A percentile compares a stretch with the other conserved stretches of the same genome.
Evolutionary conservation across 83 land plant genomes (phyloP).

Genomic region (Picea engelmannii): DNA sequence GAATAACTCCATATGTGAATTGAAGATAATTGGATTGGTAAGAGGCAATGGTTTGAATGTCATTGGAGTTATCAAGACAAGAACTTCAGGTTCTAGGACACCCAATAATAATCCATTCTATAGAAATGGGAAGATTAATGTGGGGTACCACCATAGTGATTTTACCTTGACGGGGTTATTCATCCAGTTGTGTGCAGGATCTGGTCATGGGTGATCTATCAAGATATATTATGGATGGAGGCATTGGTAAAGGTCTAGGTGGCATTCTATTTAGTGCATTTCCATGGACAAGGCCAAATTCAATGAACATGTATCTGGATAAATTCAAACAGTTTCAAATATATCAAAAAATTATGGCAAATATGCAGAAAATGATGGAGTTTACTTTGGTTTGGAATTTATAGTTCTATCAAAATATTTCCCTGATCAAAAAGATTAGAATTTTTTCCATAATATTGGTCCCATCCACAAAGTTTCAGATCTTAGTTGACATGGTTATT

Average conservation of each 20-base stretch:
- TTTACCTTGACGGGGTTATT: constrained; percentile 5
- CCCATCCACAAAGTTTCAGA: no score
- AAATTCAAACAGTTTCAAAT: constrained; percentile 15
- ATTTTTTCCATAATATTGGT: no score
- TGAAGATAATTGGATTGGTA: constrained; percentile 56
- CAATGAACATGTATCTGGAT: constrained; percentile 69
- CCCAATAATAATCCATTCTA: constrained; percentile 17
- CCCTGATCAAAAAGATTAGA: no score
- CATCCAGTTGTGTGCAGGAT: no score
- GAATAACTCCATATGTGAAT: constrained; percentile 74
- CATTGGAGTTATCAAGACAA: constrained; percentile 55
- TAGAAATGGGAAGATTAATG: constrained; percentile 16
- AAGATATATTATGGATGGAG: background rate
- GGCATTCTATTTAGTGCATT: constrained; percentile 1
- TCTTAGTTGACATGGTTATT: no score
- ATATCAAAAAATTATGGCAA: no score
- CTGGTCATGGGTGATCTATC: no score
- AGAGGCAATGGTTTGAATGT: constrained; percentile 33
- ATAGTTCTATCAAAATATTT: no score
- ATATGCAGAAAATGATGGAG: no score
- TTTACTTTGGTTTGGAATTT: no score
- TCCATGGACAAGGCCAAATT: background rate
- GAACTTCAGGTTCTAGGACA: constrained; percentile 65
- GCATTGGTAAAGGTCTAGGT: background rate
- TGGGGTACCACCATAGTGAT: constrained; percentile 9